Percentiles rank a stretch among this genome's conserved stretches.
phyloP scores from a whole-genome alignment of 257 asterid species.

The Scutellaria minor region DNA sequence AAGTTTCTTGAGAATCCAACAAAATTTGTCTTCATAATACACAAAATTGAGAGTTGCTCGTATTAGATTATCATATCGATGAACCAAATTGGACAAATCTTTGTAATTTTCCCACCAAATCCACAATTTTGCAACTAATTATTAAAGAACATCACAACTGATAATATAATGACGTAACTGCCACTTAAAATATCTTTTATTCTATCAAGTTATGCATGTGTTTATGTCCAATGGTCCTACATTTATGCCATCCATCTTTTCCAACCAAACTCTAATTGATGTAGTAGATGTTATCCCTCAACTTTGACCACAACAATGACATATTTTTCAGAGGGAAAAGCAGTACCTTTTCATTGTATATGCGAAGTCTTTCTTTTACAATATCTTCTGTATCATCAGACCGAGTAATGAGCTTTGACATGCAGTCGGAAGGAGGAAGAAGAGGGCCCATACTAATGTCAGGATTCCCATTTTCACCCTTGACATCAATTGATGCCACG shows the following conservation, averaged over 20 bases:
- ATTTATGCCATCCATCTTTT: neutral
- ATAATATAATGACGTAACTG: neutral
- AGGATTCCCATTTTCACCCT: constrained; percentile 90
- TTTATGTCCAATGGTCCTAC: neutral
- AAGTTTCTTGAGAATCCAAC: neutral
- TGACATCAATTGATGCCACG: constrained; percentile 73
- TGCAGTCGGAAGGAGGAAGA: constrained; percentile 79
- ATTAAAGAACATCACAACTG: neutral
- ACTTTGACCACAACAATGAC: neutral
- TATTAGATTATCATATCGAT: neutral
- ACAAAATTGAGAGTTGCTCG: neutral
- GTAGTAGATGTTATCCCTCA: neutral
- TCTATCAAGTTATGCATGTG: neutral
- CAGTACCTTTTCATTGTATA: constrained; percentile 85
- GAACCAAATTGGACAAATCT: neutral
- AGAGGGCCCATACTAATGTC: constrained; percentile 93
- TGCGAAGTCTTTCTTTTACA: constrained; percentile 78
- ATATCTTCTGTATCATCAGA: constrained; percentile 89
- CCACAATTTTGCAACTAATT: neutral
- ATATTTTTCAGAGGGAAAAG: constrained; percentile 13
- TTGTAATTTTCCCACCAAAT: neutral
- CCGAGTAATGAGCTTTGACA: constrained; percentile 84
- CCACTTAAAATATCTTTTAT: neutral
- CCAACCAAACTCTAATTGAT: neutral
- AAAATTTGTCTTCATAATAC: neutral